Percentiles rank a stretch among this genome's conserved stretches.
phyloP scores from a whole-genome alignment of 179 eudicot species.

The Pouteria campechiana region DNA sequence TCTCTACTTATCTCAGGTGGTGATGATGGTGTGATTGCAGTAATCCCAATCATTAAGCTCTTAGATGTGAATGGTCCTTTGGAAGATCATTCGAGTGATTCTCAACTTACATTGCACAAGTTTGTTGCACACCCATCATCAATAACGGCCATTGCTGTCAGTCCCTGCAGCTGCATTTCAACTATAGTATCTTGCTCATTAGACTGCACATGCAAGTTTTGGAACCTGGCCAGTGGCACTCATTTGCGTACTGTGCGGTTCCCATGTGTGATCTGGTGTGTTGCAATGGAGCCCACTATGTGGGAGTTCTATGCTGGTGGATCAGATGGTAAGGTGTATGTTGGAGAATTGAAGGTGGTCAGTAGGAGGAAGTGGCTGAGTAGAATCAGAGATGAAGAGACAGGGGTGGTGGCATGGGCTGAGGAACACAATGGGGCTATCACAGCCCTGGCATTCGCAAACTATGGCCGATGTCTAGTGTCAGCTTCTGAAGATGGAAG shows the following conservation, averaged over 20 bases:
- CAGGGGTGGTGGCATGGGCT: conserved; percentile 2
- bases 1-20: conserved; percentile 12
- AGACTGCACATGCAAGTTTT: conserved; percentile 16
- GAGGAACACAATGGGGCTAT: conserved; percentile 2
- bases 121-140: conserved; percentile 8
- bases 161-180: conserved; percentile 2
- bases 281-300: conserved; percentile 7
- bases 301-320: conserved; percentile 12
- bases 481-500: conserved; percentile 13
- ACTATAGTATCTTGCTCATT: conserved; percentile 14
- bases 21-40: conserved; percentile 17
- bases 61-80: not conserved
- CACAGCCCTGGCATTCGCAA: not conserved
- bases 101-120: not conserved
- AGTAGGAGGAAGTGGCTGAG: not conserved
- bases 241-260: conserved; percentile 5
- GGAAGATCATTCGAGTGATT: not conserved
- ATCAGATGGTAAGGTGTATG: conserved; percentile 12
- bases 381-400: not conserved
- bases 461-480: conserved; percentile 2
- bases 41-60: conserved; percentile 3
- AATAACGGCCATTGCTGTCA: conserved; percentile 6
- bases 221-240: conserved; percentile 5
- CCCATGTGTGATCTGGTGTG: conserved; percentile 6
- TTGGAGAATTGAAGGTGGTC: conserved; percentile 2